phyloP scores from a whole-genome alignment of 1,139 yeast species.

The Meyerozyma sp. region DNA sequence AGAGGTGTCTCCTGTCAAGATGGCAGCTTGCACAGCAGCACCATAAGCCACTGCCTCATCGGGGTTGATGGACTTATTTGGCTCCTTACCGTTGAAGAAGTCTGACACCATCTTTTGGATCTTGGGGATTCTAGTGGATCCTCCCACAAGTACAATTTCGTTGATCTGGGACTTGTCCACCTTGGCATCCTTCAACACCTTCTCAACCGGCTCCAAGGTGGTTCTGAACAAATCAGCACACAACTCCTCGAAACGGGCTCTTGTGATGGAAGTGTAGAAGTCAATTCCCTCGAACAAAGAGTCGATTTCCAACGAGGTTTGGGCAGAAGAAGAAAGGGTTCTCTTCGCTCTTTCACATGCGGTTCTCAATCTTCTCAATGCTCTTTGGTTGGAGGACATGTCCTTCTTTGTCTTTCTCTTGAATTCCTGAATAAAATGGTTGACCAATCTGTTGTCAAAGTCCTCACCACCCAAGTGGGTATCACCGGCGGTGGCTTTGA shows the following conservation, averaged over 20 bases:
- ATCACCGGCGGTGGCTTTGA: conserved; percentile 23
- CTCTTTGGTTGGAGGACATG: conserved; percentile 70
- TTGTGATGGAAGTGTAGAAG: conserved; percentile 75
- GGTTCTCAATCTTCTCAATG: conserved; percentile 83
- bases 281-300: conserved; percentile 77
- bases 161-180: conserved; percentile 73
- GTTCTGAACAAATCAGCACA: conserved; percentile 82
- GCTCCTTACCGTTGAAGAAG: conserved; percentile 87
- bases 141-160: conserved; percentile 87
- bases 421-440: conserved; percentile 75
- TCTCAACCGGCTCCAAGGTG: conserved; percentile 80
- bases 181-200: conserved; percentile 79
- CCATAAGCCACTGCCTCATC: conserved; percentile 74
- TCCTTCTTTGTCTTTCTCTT: conserved; percentile 82
- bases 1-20: conserved; percentile 21
- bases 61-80: conserved; percentile 77
- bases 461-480: conserved; percentile 37
- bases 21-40: conserved; percentile 47
- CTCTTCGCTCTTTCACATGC: conserved; percentile 94
- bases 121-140: conserved; percentile 93
- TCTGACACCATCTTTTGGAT: conserved; percentile 82
- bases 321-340: conserved; percentile 80
- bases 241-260: conserved; percentile 89
- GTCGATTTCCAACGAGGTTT: conserved; percentile 82
- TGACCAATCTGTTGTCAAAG: conserved; percentile 77